Base-by-base conservation (phyloP, 495 filamentous ascomycete species). In the Lepraria neglecta region DNA sequence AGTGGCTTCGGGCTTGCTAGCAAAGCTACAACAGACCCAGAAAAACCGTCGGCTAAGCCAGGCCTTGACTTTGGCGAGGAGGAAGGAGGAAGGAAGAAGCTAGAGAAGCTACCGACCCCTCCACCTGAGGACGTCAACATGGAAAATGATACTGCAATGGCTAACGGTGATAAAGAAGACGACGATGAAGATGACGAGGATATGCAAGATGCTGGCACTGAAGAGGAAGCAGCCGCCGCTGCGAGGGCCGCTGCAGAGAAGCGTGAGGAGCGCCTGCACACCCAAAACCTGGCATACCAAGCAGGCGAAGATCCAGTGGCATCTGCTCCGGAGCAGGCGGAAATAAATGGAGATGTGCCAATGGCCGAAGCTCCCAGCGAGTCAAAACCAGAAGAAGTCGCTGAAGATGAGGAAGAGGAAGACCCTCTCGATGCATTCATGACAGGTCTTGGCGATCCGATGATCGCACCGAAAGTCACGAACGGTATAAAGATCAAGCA, bases 361-460 rank as follows among this genome's bases (percentile, higher is more conserved):
- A 84, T 80, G 78, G 65, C 60, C 55, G 74, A 74, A 21, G 67
- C 66, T 21, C 58, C 67, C 11, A 61, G 63, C 17, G 72, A 70
- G 38, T 65, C 70, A 27, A 59, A 61, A 11, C 35, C 59, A 6
- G 68, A 74, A 30, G 77, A 77, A 48, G 64, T 46, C 11, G 51
- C 71, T 14, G 75, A 82, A 48, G 78, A 81, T 19, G 85, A 85
- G 45, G 91, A 92, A 33, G 91, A 95, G 24, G 73, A 90, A 57
- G 94, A 99, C 72, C 91, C 94, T 28, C 78, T 99, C 38, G 94
- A 99, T 75, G 92, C 91, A 11, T 99, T 91, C 75, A 97, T 99
- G 94, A 86, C 85, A 52, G 85, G 80, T 50, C 82, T 98, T 30
- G 82, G 75, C n/a, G 80, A 82, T 56, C 75, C 78, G 12, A 75